Base-by-base conservation (phyloP, 176 grass and related monocot genomes). In the Raddia distichophylla region DNA sequence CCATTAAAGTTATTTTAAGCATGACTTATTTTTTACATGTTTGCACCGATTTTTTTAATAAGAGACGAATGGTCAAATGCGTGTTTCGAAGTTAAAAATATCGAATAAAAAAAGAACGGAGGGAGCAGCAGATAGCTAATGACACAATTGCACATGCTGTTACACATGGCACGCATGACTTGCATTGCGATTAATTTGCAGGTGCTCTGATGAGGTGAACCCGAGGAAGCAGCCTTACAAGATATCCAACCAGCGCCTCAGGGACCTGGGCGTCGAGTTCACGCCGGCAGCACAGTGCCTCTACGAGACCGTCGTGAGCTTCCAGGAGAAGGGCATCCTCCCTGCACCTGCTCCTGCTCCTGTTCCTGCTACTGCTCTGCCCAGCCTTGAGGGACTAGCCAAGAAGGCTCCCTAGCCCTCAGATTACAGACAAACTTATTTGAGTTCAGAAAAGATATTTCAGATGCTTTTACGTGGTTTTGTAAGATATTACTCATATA, bases 291-390 rank as follows among this genome's bases (percentile, higher is more conserved):
- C 56, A 3, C 87, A 93, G 62, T 73, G 81, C 33, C 60, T 93
- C 13, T 90, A 90, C 64, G 91, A 93, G 14, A 93, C 91, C 5
- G 84, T 93, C 47, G 50, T 74, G 0, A 65, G 87, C 73, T 86
- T 93, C n/a, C 84, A 87, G 64, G 91, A 93, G 67, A 93, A 90
- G 48, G 91, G 87, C 32, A 80, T 87, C 42, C 73, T 90, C 27
- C 69, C 62, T 1, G 16, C 61, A 18, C 54, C 32, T 5, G 18
- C 44, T 13, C 54, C 65, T 20, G 19, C 34, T 1, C 54, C 71
- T 2, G n/a, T 0, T 3, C 2, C 73, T 27, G 33, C 69, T 27
- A 27, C 3, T 3, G 54, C 2, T 15, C 13, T 0, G 17, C 6
- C 10, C 13, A 45, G 4, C 71, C 49, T 0, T 79, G 67, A 79